Evolutionary conservation across 2,329 filamentous ascomycete species (phyloP), one percentile per base, ranked within the genome.

Genomic region (Rutstroemia sp.): DNA sequence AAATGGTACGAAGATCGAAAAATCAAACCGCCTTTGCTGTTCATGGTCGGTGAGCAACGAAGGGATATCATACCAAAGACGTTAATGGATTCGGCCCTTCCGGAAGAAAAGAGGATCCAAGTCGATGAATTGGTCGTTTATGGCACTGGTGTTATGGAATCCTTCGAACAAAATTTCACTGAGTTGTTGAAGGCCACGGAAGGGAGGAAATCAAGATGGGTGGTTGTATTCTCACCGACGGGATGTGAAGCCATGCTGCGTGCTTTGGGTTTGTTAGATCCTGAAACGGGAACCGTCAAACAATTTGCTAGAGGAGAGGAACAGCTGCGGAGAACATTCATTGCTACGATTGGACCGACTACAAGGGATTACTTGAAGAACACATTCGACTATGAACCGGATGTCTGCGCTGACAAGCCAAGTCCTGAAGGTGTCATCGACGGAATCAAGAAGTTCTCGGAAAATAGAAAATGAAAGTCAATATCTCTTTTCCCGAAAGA

Each of bases 301-400:
- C 37, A 19, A 4, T 50, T 30, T 14, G 37, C 60, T 16, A 42
- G 17, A 5, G 49, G 41, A 54, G 48, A 38, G 56, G 17, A 9
- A 55, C 58, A 53, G 54, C 67, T 69, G 27, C 73, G 72, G 9
- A 77, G 70, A 51, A 86, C 84, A 1, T 83, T 81, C 60, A 76
- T 97, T 59, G 89, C 87, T 14, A 95, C 92, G 0, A 99, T 99
- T 71, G 94, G 94, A 0, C 92, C 94, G 12, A 99, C 94, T 17
- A 99, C 94, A 10, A 79, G 86, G 60, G 84, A 91, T 63, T 84
- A 89, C 72, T 73, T 99, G 46, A 69, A 75, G 16, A 74, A 76
- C 19, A 78, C 76, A 1, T 89, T 90, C 69, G 80, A 73, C 0
- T 87, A 84, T 61, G 78, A 83, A 64, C 83, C 89, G 1, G 84